Evolutionary conservation across 1,284 basidiomycete genomes (phyloP).

Genomic region (Pseudozyma hubeiensis): DNA sequence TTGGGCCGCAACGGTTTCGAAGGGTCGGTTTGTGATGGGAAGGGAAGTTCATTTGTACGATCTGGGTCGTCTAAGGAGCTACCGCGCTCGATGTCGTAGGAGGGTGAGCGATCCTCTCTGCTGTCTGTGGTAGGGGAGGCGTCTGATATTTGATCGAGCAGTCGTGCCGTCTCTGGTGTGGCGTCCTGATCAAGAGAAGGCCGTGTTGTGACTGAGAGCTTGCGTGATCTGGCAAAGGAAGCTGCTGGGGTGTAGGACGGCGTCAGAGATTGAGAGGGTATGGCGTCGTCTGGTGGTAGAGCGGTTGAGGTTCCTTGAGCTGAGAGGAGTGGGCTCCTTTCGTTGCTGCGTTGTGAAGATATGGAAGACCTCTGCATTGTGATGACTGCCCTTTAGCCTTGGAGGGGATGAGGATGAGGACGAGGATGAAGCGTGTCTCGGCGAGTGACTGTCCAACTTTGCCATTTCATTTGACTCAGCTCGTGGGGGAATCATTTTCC

Average conservation of each 20-base stretch:
- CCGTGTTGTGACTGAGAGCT: conserved; percentile 24
- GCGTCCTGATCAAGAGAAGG: conserved; percentile 11
- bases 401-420: no score
- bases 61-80: conserved; percentile 12
- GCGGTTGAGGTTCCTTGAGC: conserved; percentile 13
- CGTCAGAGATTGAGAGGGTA: conserved; percentile 20
- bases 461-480: background rate
- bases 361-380: conserved; percentile 25
- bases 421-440: background rate
- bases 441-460: background rate
- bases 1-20: conserved; percentile 42
- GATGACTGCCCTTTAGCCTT: background rate
- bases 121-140: conserved; percentile 2
- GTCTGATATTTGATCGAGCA: conserved; percentile 12
- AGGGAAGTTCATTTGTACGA: conserved; percentile 32
- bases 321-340: conserved; percentile 37
- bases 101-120: conserved; percentile 2
- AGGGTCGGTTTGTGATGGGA: conserved; percentile 46
- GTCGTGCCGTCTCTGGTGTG: conserved; percentile 18
- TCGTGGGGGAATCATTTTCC: no score
- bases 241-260: conserved; percentile 15
- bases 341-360: conserved; percentile 38
- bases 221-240: conserved; percentile 15
- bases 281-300: conserved; percentile 11
- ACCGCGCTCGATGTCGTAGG: conserved; percentile 27